Conservation (phyloP, 352 stramenopile species). For the Thraustotheca clavata region DNA sequence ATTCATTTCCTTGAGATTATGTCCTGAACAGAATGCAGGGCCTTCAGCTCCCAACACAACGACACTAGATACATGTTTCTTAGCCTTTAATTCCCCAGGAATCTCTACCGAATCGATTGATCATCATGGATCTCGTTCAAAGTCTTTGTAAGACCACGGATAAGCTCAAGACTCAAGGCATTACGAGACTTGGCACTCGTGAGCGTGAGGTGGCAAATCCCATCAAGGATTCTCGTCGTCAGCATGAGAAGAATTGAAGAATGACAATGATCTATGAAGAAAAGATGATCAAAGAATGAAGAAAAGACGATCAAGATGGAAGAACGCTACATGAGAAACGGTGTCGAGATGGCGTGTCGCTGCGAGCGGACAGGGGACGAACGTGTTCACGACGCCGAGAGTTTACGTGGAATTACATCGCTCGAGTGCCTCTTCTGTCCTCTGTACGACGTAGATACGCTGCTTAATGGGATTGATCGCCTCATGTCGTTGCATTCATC, state of each 20-base stretch:
- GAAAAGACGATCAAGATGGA: too few species aligned
- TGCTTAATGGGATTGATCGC: neutral
- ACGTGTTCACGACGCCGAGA: neutral
- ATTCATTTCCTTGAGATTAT: conserved; percentile 50
- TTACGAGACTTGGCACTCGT: conserved; percentile 23
- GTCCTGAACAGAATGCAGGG: conserved; percentile 40
- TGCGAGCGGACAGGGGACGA: neutral
- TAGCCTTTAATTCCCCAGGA: neutral
- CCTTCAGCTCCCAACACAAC: conserved; percentile 34
- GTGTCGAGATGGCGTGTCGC: neutral
- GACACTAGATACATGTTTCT: conserved; percentile 23
- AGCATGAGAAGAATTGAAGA: conserved; percentile 3
- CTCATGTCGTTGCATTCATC: neutral
- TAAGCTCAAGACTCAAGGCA: conserved; percentile 23
- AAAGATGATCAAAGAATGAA: too few species aligned
- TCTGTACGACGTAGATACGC: neutral
- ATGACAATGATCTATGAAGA: too few species aligned
- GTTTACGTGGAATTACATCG: neutral
- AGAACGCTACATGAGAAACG: too few species aligned
- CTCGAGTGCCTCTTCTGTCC: conserved; percentile 9
- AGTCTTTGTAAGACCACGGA: conserved; percentile 4
- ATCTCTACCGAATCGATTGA: conserved; percentile 3
- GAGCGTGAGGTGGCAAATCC: conserved; percentile 19
- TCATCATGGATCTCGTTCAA: conserved; percentile 14
- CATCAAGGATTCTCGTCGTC: neutral